Base-by-base conservation (phyloP, 345 rosid species). In the Lumnitzera littorea region DNA sequence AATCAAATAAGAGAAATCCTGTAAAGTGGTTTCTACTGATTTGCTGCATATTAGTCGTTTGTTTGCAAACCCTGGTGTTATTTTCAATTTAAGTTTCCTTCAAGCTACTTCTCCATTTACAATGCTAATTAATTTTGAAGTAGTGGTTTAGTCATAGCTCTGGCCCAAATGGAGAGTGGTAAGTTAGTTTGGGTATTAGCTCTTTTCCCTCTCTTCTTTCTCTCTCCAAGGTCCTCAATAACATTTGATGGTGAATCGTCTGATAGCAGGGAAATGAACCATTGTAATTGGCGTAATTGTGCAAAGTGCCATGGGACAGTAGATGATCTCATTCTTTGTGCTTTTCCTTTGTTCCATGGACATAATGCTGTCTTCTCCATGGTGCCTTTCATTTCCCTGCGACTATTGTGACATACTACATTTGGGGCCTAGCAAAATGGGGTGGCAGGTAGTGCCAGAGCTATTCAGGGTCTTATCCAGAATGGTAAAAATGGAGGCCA, bases 231-330 rank as follows among this genome's bases (percentile, higher is more conserved):
- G 65, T 70, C 77, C 66, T 74, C 25, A 3, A 79, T 79, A 60
- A 51, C 57, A 70, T 76, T 80, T 74, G 69, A 71, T 59, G 51
- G 66, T 75, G 88, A 77, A 80, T 84, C 81, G 62, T 81, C 78
- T 76, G 78, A 73, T 64, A 72, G 82, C 83, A 73, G 91, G 82
- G 88, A 76, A 79, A 69, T 72, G 71, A 68, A 62, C 70, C 66
- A 69, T 82, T 54, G 74, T 76, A 68, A 60, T 69, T 62, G 74
- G 69, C 74, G 65, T 72, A 69, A n/a, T 72, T 72, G 61, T 79
- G 72, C 73, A 67, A 74, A 81, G 81, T 68, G 77, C 82, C 67
- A 76, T 60, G 79, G 80, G 88, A 78, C 82, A 80, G 87, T 56
- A 59, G 78, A 75, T 75, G 71, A 69, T 74, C 61, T 65, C 63